Conservation (phyloP, 805 yeast genomes). For the Sugiyamaella valdiviana region DNA sequence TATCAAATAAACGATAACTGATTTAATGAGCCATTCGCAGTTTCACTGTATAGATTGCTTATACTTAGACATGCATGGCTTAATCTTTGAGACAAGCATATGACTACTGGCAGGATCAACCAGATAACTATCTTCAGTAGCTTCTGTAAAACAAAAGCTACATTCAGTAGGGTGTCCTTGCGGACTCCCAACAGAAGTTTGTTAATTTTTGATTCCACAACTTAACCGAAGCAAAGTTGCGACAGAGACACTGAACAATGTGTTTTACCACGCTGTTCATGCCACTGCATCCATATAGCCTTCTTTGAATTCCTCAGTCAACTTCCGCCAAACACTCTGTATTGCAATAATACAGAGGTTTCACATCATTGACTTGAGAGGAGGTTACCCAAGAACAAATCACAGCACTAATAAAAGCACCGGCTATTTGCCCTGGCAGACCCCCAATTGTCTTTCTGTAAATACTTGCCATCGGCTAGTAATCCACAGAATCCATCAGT, state of each 20-base stretch:
- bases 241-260: conserved; percentile 1
- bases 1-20: conserved; percentile 46
- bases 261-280: conserved; percentile 1
- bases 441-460: conserved; percentile 20
- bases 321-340: conserved; percentile 12
- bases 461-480: conserved; percentile 29
- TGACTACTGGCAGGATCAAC: conserved; percentile 49
- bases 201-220: conserved; percentile 3
- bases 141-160: neutral
- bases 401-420: conserved; percentile 12
- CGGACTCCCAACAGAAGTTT: conserved; percentile 12
- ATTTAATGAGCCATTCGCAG: conserved; percentile 48
- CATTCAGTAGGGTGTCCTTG: neutral
- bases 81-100: conserved; percentile 49
- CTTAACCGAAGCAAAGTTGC: neutral
- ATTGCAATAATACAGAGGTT: neutral
- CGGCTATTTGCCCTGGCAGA: conserved; percentile 20
- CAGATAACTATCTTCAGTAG: conserved; percentile 34
- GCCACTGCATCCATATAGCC: conserved; percentile 20
- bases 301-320: conserved; percentile 21
- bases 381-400: conserved; percentile 18
- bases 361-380: conserved; percentile 18
- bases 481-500: conserved; percentile 28
- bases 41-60: conserved; percentile 44
- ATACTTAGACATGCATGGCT: conserved; percentile 47